phyloP scores from a whole-genome alignment of 805 yeast species.

The Sugiyamaella boreocaroliniensis region DNA sequence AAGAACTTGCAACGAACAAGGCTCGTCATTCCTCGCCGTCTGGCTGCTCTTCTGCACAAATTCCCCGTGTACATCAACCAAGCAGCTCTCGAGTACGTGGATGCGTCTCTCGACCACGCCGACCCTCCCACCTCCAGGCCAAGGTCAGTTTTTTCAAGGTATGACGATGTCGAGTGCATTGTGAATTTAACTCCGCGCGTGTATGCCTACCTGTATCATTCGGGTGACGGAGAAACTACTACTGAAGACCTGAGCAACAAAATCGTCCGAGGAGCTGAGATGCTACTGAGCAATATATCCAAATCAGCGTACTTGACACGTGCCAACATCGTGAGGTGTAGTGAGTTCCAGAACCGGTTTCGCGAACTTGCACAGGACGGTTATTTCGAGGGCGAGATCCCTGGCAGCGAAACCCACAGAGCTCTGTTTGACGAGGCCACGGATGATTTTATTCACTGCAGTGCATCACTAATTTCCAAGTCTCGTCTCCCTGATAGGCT shows the following conservation, averaged over 20 bases:
- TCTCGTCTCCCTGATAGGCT: not conserved
- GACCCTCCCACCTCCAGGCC: not conserved
- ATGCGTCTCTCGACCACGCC: not conserved
- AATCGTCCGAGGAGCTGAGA: not conserved
- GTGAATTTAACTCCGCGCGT: not conserved
- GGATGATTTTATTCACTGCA: not conserved
- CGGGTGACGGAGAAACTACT: not conserved
- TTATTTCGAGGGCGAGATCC: constrained; percentile 14
- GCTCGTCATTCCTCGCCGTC: constrained; percentile 5
- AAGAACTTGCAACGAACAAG: not conserved
- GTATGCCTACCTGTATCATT: not conserved
- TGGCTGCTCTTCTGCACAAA: constrained; percentile 20
- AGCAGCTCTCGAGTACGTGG: not conserved
- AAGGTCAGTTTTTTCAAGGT: not conserved
- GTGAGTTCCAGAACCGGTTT: constrained; percentile 10
- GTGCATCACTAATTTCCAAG: not conserved
- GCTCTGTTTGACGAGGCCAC: constrained; percentile 12
- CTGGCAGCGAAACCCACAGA: constrained; percentile 11
- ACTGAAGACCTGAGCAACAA: not conserved
- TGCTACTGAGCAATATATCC: not conserved
- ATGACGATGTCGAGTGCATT: not conserved
- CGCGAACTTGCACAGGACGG: constrained; percentile 12
- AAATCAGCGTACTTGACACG: not conserved
- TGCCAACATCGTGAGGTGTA: not conserved
- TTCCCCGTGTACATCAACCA: constrained; percentile 11